phyloP scores from a whole-genome alignment of 2,329 filamentous ascomycete species.

The Neophaeococcomyces mojaviensis region DNA sequence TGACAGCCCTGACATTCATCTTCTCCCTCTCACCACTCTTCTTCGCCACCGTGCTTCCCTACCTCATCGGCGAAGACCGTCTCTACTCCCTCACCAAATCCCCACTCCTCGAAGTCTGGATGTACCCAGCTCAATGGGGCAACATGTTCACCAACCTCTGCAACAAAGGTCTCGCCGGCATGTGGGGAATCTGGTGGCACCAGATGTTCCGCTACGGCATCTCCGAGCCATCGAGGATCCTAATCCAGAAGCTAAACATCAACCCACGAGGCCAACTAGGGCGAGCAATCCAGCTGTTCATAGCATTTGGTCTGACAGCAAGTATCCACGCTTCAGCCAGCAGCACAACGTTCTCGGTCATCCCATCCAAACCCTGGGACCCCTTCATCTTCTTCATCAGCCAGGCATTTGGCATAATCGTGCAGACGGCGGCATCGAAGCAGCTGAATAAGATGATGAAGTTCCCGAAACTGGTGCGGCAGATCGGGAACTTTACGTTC shows the following conservation, averaged over 20 bases:
- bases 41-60: conserved; percentile 46
- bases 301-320: conserved; percentile 61
- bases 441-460: conserved; percentile 22
- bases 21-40: conserved; percentile 56
- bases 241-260: conserved; percentile 12
- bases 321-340: conserved; percentile 65
- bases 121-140: conserved; percentile 55
- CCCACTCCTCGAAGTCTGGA: conserved; percentile 52
- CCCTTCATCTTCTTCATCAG: conserved; percentile 63
- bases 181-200: conserved; percentile 87
- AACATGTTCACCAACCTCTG: conserved; percentile 26
- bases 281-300: conserved; percentile 34
- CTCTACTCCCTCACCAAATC: conserved; percentile 47
- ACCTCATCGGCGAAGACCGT: conserved; percentile 34
- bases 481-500: conserved; percentile 54
- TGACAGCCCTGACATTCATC: conserved; percentile 53
- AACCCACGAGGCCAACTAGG: conserved; percentile 23
- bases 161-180: conserved; percentile 66
- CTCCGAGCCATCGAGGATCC: conserved; percentile 26
- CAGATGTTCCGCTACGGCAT: conserved; percentile 69
- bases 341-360: conserved; percentile 51
- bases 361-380: conserved; percentile 39
- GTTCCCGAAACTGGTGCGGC: conserved; percentile 41
- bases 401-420: conserved; percentile 57
- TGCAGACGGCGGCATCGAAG: conserved; percentile 45